Evolutionary conservation across 306 rosid genomes (phyloP).

Genomic region (Aeschynomene evenia): DNA sequence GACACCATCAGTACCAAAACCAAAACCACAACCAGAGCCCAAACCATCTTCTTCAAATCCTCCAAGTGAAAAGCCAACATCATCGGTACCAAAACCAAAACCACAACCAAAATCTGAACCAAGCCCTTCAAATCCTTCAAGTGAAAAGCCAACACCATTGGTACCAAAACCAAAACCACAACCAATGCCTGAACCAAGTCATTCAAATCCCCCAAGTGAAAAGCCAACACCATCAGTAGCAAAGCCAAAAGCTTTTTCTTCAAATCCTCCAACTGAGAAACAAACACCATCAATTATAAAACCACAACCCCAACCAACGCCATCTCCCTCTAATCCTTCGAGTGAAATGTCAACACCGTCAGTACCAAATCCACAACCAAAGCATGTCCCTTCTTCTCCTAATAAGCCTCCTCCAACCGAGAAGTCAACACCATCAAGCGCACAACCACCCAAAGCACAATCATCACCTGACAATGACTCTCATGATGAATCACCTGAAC

Average conservation of each 20-base stretch:
- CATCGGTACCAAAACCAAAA: no score
- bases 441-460: background rate
- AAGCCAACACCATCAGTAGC: slow-evolving; percentile 26
- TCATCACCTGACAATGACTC: slow-evolving; percentile 11
- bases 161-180: background rate
- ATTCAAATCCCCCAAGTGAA: background rate
- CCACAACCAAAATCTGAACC: background rate
- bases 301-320: background rate
- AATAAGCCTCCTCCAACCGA: background rate
- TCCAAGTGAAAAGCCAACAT: slow-evolving; percentile 23
- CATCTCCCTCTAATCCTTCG: background rate
- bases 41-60: background rate
- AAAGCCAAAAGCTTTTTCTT: background rate
- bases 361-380: background rate
- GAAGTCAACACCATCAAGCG: background rate
- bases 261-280: slow-evolving; percentile 14
- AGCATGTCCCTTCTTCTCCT: background rate
- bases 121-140: slow-evolving; percentile 1
- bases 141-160: slow-evolving; percentile 27
- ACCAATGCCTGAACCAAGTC: background rate
- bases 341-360: background rate
- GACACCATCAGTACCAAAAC: slow-evolving; percentile 7
- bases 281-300: slow-evolving; percentile 14
- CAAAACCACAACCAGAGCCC: background rate
- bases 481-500: background rate